These are phyloP conservation scores for Didymellaceae sp. DNA, from an alignment of 2,329 filamentous ascomycete genomes.

Conservation along the genomic window DNA sequence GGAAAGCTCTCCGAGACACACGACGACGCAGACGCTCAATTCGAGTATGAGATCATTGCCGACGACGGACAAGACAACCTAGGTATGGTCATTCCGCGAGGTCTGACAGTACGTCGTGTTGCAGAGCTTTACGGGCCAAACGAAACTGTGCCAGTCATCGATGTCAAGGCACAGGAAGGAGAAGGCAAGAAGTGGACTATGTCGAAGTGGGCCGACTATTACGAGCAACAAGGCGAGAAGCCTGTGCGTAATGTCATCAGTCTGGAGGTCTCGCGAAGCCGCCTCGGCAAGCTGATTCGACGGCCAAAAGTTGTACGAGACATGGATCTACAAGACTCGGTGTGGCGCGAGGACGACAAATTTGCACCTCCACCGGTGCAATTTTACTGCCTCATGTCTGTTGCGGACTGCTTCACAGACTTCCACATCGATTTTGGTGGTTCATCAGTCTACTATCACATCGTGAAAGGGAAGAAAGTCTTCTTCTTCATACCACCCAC, in stretches of 20 bases:
- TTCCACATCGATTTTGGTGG: constrained; percentile 76
- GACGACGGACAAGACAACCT: constrained; percentile 69
- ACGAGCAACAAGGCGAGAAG: constrained; percentile 68
- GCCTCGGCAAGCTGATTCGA: constrained; percentile 66
- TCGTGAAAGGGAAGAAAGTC: constrained; percentile 71
- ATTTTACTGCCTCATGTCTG: constrained; percentile 74
- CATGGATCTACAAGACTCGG: constrained; percentile 62
- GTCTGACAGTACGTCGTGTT: constrained; percentile 68
- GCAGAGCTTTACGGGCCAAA: constrained; percentile 69
- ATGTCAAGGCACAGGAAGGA: constrained; percentile 72
- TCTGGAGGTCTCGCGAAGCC: constrained; percentile 70
- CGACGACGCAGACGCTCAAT: constrained; percentile 39
- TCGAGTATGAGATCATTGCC: constrained; percentile 57
- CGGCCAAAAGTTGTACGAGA: constrained; percentile 70
- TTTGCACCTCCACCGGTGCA: constrained; percentile 68
- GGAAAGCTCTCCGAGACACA: constrained; percentile 15
- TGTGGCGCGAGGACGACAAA: constrained; percentile 63
- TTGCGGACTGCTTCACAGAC: constrained; percentile 73
- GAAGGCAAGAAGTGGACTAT: constrained; percentile 70
- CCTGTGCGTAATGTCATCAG: constrained; percentile 73
- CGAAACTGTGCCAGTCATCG: constrained; percentile 69
- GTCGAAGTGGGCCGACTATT: constrained; percentile 70
- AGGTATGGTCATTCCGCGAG: constrained; percentile 71
- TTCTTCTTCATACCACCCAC: constrained; percentile 76
- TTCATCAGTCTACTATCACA: constrained; percentile 74